Conservation (phyloP, 768 basidiomycete genomes). For the Hortiboletus campestris region DNA sequence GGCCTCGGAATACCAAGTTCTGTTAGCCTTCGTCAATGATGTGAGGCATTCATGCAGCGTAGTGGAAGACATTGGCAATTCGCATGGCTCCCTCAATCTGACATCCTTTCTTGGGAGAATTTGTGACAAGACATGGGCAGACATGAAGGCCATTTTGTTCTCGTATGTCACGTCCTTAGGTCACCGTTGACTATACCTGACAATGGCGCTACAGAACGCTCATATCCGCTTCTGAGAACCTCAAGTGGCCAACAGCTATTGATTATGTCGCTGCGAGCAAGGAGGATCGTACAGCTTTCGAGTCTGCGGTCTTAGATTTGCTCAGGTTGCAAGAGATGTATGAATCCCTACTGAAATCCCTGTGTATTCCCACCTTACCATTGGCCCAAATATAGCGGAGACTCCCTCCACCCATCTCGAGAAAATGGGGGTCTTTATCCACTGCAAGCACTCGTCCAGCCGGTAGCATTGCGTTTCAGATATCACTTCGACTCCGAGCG, state of each 20-base stretch:
- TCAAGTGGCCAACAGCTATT: slow-evolving; percentile 84
- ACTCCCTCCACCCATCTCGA: slow-evolving; percentile 39
- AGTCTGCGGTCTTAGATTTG: slow-evolving; percentile 73
- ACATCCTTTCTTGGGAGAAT: slow-evolving; percentile 59
- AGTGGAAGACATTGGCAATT: slow-evolving; percentile 44
- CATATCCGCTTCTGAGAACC: slow-evolving; percentile 59
- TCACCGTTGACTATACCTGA: neutral
- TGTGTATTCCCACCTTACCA: slow-evolving; percentile 1
- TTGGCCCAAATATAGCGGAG: slow-evolving; percentile 42
- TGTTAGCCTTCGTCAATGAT: slow-evolving; percentile 59
- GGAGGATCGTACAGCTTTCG: slow-evolving; percentile 63
- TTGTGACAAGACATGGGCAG: slow-evolving; percentile 71
- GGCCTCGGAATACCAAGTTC: slow-evolving; percentile 54
- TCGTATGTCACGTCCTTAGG: slow-evolving; percentile 43
- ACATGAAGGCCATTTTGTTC: slow-evolving; percentile 65
- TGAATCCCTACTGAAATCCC: slow-evolving; percentile 29
- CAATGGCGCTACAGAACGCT: slow-evolving; percentile 49
- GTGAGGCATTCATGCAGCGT: slow-evolving; percentile 44
- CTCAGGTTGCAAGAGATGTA: slow-evolving; percentile 77
- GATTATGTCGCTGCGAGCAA: slow-evolving; percentile 54
- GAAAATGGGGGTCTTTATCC: slow-evolving; percentile 67
- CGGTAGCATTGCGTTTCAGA: slow-evolving; percentile 84
- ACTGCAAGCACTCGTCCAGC: slow-evolving; percentile 78
- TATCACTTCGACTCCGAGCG: slow-evolving; percentile 91
- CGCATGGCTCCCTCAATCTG: slow-evolving; percentile 56